Evolutionary conservation across 2,329 filamentous ascomycete species (phyloP), one percentile per base, ranked within the genome.

Genomic region (Epichloe uncinata): DNA sequence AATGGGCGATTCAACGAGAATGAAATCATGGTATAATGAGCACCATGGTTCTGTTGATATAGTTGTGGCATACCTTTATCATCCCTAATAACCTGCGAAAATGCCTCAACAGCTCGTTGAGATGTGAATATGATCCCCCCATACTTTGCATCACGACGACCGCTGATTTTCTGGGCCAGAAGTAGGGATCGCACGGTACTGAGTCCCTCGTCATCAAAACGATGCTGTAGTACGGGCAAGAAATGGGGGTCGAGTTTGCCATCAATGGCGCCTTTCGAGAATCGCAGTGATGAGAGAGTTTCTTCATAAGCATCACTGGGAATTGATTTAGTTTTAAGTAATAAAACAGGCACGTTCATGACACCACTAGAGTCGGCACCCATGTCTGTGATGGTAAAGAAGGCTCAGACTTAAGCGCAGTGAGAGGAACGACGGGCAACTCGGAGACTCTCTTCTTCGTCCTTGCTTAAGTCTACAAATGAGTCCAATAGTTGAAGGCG

Each of bases 71-170:
- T 53, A 66, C 66, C 67, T 60, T 68, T 67, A 22, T 77, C 69
- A 34, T 79, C 75, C 13, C 74, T 67, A 0, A 88, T 73, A 8
- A 87, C 67, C 43, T 75, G 70, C 3, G 78, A 69, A 59, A 93
- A 88, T 0, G 84, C 85, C 62, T 93, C 87, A 2, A 93, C 87
- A 1, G 87, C 85, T 45, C 87, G 77, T 63, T 93, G 87, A 7
- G 85, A 90, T 2, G 87, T 93, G 61, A 93, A 91, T 46, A 93
- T 82, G 51, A 91, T 68, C 1, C n/a, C 87, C 5, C 85, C 85
- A 60, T 87, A 91, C 13, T 67, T 58, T 40, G 64, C 63, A 2
- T 61, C 66, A 1, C 59, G 40, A 0, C 47, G 47, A n/a, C 52
- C 53, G 43, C 69, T 68, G 52, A 82, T 73, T 15, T 60, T 55